Evolutionary conservation across 192 early-diverging fungal species (phyloP).

Genomic region (Backusella luteola): DNA sequence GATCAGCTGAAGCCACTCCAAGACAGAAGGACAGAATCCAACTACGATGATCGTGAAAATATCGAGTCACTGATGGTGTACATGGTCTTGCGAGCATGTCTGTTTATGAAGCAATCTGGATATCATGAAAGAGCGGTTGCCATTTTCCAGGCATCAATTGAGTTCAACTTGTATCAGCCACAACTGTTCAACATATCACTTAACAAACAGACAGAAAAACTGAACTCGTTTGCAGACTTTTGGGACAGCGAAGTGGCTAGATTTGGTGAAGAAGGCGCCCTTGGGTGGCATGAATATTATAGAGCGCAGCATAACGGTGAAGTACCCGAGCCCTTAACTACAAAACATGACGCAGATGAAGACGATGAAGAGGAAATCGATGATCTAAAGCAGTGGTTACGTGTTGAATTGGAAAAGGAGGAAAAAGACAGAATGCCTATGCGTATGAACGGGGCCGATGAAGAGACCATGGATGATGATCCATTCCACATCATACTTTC

Average conservation of each 20-base stretch:
- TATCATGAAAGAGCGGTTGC: slow-evolving; percentile 50
- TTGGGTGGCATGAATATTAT: slow-evolving; percentile 43
- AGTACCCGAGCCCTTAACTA: background rate
- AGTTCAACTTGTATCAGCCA: slow-evolving; percentile 45
- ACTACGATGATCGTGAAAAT: slow-evolving; percentile 26
- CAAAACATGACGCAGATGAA: background rate
- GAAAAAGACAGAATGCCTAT: slow-evolving; percentile 18
- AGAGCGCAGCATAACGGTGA: slow-evolving; percentile 33
- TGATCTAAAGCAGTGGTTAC: slow-evolving; percentile 22
- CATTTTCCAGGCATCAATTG: slow-evolving; percentile 49
- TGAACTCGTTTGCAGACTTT: slow-evolving; percentile 42
- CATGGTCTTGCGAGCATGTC: slow-evolving; percentile 42
- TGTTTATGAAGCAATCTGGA: slow-evolving; percentile 55
- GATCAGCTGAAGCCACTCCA: background rate
- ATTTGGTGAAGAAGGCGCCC: slow-evolving; percentile 54
- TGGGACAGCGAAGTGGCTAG: slow-evolving; percentile 56
- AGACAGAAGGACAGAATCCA: background rate
- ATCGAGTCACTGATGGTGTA: slow-evolving; percentile 54
- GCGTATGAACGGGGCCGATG: background rate
- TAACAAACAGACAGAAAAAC: slow-evolving; percentile 33
- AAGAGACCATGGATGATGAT: slow-evolving; percentile 43
- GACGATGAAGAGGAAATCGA: slow-evolving; percentile 21
- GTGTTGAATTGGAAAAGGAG: slow-evolving; percentile 33
- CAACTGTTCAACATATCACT: slow-evolving; percentile 14
- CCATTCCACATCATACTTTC: slow-evolving; percentile 52